These are phyloP conservation scores for Blastocystis sp. DNA, from an alignment of 352 stramenopile species.

Conservation along the genomic window DNA sequence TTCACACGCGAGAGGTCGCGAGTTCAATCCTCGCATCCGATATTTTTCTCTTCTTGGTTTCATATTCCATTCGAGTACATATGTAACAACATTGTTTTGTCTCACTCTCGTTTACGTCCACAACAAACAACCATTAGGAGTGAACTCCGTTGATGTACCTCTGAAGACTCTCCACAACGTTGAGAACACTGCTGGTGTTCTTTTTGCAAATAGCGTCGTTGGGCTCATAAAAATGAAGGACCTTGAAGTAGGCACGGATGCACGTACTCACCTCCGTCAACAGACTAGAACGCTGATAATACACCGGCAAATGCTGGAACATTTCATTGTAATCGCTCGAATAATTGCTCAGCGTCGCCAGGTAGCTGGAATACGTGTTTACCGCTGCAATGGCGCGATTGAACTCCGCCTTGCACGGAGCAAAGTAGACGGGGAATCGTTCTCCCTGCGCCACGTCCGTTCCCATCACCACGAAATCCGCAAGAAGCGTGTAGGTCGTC, in stretches of 20 bases:
- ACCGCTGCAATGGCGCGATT: background rate
- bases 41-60: background rate
- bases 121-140: background rate
- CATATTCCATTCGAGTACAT: no score
- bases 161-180: background rate
- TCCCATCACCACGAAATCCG: background rate
- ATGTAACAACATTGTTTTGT: no score
- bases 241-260: background rate
- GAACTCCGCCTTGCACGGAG: background rate
- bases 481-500: background rate
- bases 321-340: background rate
- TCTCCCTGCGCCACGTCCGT: background rate
- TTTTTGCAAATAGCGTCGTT: background rate
- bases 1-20: conserved; percentile 54
- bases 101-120: no score
- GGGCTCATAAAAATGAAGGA: background rate
- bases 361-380: background rate
- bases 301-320: no score
- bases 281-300: background rate
- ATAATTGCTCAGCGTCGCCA: background rate
- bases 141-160: background rate
- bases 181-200: background rate
- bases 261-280: background rate
- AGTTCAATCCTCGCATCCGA: conserved; percentile 51
- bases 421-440: background rate